phyloP scores from a whole-genome alignment of 75 land plant species.

The Pseudotsuga menziesii region DNA sequence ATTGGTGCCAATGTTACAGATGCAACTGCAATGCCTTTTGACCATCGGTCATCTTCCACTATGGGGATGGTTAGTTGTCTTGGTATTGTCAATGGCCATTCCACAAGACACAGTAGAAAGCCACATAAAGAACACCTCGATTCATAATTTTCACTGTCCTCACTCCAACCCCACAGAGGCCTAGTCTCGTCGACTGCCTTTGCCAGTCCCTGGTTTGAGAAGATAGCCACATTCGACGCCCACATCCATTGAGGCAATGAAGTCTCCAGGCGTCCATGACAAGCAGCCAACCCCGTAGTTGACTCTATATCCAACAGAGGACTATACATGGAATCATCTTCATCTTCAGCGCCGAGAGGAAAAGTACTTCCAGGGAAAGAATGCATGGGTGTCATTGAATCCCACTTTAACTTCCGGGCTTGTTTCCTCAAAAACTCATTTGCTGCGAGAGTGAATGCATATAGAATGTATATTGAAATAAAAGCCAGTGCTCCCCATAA shows the following conservation, averaged over 20 bases:
- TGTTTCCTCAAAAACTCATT: constrained; percentile 60
- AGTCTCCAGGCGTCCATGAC: constrained; percentile 21
- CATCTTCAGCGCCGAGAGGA: constrained; percentile 35
- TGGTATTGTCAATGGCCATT: constrained; percentile 67
- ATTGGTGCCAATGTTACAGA: constrained; percentile 50
- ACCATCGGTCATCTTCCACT: constrained; percentile 79
- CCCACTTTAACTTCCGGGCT: constrained; percentile 28
- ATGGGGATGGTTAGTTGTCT: constrained; percentile 80
- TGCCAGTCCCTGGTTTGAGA: constrained; percentile 45
- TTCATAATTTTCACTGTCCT: constrained; percentile 31
- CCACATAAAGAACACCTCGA: constrained; percentile 22
- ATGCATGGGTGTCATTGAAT: constrained; percentile 49
- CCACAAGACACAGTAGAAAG: constrained; percentile 24
- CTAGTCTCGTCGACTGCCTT: constrained; percentile 12
- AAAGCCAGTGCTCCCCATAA: constrained; percentile 62
- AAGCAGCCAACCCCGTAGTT: constrained; percentile 14
- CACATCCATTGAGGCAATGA: constrained; percentile 92
- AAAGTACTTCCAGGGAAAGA: constrained; percentile 43
- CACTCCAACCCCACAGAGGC: constrained; percentile 77
- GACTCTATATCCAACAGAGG: constrained; percentile 38
- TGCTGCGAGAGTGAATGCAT: constrained; percentile 76
- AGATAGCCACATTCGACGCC: constrained; percentile 93
- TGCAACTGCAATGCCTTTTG: constrained; percentile 43
- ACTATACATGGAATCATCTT: constrained; percentile 43
- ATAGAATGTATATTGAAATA: constrained; percentile 57